phyloP scores from a whole-genome alignment of 2,329 filamentous ascomycete species.

The Paradendryphiella salina region DNA sequence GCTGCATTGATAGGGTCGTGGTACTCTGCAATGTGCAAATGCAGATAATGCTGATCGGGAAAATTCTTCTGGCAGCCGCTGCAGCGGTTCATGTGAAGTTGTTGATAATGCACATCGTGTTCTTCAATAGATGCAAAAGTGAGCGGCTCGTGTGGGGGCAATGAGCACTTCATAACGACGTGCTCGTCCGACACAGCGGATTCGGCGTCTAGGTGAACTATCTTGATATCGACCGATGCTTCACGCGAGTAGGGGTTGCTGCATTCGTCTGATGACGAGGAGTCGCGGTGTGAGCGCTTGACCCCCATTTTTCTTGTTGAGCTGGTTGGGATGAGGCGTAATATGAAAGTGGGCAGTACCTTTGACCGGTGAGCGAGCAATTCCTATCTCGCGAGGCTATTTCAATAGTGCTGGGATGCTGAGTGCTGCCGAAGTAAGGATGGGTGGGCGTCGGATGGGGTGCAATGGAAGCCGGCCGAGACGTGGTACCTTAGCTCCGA shows the following conservation, averaged over 20 bases:
- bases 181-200: slow-evolving; percentile 31
- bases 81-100: slow-evolving; percentile 82
- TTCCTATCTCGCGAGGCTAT: slow-evolving; percentile 11
- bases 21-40: slow-evolving; percentile 85
- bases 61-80: slow-evolving; percentile 84
- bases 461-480: slow-evolving; percentile 2
- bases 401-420: slow-evolving; percentile 1
- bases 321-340: slow-evolving; percentile 16
- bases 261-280: slow-evolving; percentile 48
- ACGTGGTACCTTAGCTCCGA: slow-evolving; percentile 11
- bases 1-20: slow-evolving; percentile 80
- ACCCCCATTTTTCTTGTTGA: slow-evolving; percentile 51
- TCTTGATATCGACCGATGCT: slow-evolving; percentile 45
- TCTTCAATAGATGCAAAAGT: slow-evolving; percentile 75
- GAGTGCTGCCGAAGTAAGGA: not conserved
- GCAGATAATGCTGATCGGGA: slow-evolving; percentile 77
- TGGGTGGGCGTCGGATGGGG: slow-evolving; percentile 3
- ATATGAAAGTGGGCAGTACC: slow-evolving; percentile 32
- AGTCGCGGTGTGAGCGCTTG: slow-evolving; percentile 63
- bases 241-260: slow-evolving; percentile 37
- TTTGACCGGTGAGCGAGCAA: slow-evolving; percentile 20
- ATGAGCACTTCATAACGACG: slow-evolving; percentile 72
- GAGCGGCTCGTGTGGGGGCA: slow-evolving; percentile 77
- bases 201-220: slow-evolving; percentile 59
- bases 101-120: slow-evolving; percentile 84